phyloP scores from a whole-genome alignment of 2,329 filamentous ascomycete species.

The Paracorniculantispora psalliotae region DNA sequence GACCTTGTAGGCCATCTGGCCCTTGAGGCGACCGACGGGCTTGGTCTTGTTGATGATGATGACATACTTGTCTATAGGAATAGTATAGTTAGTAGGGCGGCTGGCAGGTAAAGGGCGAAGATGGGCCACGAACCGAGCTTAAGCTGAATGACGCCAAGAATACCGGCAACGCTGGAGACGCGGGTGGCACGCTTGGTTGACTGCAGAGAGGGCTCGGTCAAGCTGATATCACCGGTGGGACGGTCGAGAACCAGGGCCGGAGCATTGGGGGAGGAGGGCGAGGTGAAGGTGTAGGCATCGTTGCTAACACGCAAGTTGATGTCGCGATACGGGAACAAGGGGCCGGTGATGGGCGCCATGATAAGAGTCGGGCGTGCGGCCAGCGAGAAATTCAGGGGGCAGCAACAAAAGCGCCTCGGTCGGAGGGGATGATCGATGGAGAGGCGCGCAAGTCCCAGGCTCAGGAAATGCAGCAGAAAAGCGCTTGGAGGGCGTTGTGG shows the following conservation, averaged over 20 bases:
- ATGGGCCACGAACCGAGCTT: conserved; percentile 64
- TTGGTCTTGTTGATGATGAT: conserved; percentile 93
- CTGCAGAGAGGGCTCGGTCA: conserved; percentile 73
- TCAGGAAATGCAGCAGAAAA: background rate
- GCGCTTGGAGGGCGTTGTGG: background rate
- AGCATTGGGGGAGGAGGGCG: conserved; percentile 85
- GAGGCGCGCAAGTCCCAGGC: background rate
- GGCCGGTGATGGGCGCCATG: conserved; percentile 35
- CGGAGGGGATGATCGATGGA: background rate
- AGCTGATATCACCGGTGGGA: conserved; percentile 82
- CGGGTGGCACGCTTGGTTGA: conserved; percentile 65
- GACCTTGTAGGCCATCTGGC: conserved; percentile 94
- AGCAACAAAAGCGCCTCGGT: background rate
- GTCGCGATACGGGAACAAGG: conserved; percentile 73
- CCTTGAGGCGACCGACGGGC: conserved; percentile 84
- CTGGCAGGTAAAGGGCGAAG: background rate
- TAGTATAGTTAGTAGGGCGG: conserved; percentile 9
- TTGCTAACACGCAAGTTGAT: conserved; percentile 93
- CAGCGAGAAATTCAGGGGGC: background rate
- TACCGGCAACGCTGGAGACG: conserved; percentile 91
- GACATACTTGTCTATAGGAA: conserved; percentile 75
- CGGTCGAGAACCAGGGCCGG: conserved; percentile 85
- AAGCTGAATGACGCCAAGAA: conserved; percentile 88
- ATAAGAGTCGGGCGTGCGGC: background rate
- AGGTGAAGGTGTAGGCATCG: conserved; percentile 93